Percentiles rank a stretch among this genome's conserved stretches.
Conservation (phyloP, 768 basidiomycete species). For the Auriscalpium vulgare region DNA sequence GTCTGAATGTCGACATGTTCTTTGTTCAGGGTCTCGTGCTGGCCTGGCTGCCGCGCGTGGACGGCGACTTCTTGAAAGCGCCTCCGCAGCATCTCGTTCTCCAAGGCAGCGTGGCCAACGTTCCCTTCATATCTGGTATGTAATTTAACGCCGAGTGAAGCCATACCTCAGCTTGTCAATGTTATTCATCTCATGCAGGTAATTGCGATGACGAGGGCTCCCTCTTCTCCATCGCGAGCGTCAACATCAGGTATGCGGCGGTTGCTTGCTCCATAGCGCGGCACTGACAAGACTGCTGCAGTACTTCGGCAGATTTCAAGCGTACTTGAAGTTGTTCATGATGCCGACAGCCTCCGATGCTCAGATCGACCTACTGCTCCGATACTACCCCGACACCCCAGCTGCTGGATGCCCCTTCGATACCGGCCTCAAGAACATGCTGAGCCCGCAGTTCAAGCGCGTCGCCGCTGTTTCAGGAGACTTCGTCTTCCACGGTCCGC, state of each 20-base stretch:
- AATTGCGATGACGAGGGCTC: constrained; percentile 56
- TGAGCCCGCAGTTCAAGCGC: constrained; percentile 44
- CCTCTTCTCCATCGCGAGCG: constrained; percentile 18
- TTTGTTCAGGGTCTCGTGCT: constrained; percentile 30
- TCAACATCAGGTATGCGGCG: constrained; percentile 22
- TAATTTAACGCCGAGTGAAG: background rate
- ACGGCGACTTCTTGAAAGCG: constrained; percentile 42
- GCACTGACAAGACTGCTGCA: background rate
- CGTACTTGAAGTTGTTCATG: background rate
- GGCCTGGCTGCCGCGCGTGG: constrained; percentile 44
- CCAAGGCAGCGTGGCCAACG: constrained; percentile 36
- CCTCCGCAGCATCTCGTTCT: constrained; percentile 34
- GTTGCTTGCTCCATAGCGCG: background rate
- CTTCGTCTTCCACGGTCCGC: constrained; percentile 39
- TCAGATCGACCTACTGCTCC: background rate
- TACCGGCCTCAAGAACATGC: constrained; percentile 35
- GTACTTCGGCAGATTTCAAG: background rate
- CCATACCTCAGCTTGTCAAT: background rate
- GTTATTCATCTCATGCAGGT: constrained; percentile 20
- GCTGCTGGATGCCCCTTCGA: constrained; percentile 45
- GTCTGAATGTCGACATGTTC: background rate
- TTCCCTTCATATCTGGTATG: constrained; percentile 40
- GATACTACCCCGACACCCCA: constrained; percentile 30
- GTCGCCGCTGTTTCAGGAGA: constrained; percentile 45
- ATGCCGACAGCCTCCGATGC: background rate